Evolutionary conservation across 805 yeast species (phyloP).

Genomic region (Saturnispora saitoi): DNA sequence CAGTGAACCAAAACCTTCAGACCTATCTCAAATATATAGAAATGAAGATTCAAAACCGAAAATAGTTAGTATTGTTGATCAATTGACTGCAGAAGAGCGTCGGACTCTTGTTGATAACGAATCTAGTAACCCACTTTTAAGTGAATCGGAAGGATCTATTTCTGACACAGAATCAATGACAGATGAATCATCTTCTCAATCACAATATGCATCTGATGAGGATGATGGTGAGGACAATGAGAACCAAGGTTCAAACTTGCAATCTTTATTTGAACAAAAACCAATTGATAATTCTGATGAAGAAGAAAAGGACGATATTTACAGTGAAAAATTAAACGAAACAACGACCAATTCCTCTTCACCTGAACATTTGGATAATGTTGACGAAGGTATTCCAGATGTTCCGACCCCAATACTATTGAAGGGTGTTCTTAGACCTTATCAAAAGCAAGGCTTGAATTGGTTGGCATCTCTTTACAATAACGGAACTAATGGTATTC

Average conservation of each 20-base stretch:
- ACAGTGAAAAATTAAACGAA: conserved; percentile 21
- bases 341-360: conserved; percentile 30
- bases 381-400: conserved; percentile 40
- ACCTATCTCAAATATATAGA: conserved; percentile 28
- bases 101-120: conserved; percentile 14
- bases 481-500: conserved; percentile 88
- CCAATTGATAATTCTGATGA: conserved; percentile 16
- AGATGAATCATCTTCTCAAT: conserved; percentile 13
- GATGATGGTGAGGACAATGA: conserved; percentile 10
- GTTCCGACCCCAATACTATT: conserved; percentile 72
- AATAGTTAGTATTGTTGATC: conserved; percentile 19
- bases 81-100: conserved; percentile 22
- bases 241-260: conserved; percentile 24
- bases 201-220: conserved; percentile 13
- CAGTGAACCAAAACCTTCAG: not conserved
- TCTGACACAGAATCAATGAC: conserved; percentile 16
- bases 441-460: conserved; percentile 92
- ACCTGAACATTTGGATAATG: conserved; percentile 25
- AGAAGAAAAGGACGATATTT: conserved; percentile 31
- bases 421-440: conserved; percentile 77
- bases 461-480: conserved; percentile 95
- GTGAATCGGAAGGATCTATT: conserved; percentile 10
- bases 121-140: conserved; percentile 15
- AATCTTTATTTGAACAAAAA: conserved; percentile 29
- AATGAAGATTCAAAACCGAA: conserved; percentile 6